Evolutionary conservation across 495 filamentous ascomycete genomes (phyloP).

Genomic region (Chaetomium cochliodes): DNA sequence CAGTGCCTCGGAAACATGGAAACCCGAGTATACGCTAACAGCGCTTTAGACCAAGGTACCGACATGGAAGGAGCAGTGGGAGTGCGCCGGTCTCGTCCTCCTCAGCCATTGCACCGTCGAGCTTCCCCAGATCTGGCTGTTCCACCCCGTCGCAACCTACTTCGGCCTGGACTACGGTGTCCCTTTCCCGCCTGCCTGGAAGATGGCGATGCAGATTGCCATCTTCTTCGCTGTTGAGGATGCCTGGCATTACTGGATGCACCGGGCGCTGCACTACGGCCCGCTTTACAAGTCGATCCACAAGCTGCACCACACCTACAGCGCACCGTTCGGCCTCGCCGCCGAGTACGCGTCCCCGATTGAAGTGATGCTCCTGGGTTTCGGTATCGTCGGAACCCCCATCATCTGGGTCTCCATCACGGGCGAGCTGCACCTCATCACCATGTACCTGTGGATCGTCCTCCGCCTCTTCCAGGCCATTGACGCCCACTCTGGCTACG

Average conservation of each 20-base stretch:
- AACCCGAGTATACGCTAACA: constrained; percentile 15
- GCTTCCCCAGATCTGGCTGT: constrained; percentile 97
- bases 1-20: constrained; percentile 31
- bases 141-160: constrained; percentile 95
- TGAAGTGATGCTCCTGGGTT: constrained; percentile 95
- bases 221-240: constrained; percentile 97
- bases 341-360: constrained; percentile 98
- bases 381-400: constrained; percentile 79
- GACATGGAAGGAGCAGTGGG: constrained; percentile 85
- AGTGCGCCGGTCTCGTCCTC: constrained; percentile 87
- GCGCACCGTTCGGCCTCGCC: constrained; percentile 91
- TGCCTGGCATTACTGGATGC: constrained; percentile 97
- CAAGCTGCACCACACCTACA: constrained; percentile 99
- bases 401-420: constrained; percentile 85
- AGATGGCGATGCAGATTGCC: constrained; percentile 87
- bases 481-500: constrained; percentile 94
- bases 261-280: constrained; percentile 93
- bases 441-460: constrained; percentile 97
- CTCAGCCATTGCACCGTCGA: constrained; percentile 95
- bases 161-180: constrained; percentile 86
- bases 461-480: constrained; percentile 95
- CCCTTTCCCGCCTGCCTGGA: constrained; percentile 80
- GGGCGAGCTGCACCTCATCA: constrained; percentile 85
- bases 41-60: constrained; percentile 75
- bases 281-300: constrained; percentile 91